Percentiles rank a stretch among this genome's conserved stretches.
phyloP scores from a whole-genome alignment of 2,329 filamentous ascomycete genomes.

The Aspergillus awamori region DNA sequence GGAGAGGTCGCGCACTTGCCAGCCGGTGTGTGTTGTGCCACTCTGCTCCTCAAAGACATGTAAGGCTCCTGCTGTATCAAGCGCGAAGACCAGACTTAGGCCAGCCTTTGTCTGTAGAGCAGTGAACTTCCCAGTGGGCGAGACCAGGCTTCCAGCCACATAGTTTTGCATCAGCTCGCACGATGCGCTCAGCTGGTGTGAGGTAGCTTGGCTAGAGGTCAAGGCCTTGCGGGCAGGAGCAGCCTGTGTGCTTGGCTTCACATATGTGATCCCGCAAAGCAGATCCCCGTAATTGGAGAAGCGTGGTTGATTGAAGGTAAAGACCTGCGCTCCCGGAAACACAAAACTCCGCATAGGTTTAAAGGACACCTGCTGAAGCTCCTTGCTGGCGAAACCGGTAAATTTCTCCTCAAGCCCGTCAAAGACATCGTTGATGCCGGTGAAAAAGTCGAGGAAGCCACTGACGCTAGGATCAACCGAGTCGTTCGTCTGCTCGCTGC shows the following conservation, averaged over 20 bases:
- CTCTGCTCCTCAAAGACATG: conserved; percentile 12
- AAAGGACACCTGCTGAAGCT: neutral
- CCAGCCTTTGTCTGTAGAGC: conserved; percentile 10
- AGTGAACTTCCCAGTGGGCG: conserved; percentile 4
- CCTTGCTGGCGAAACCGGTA: neutral
- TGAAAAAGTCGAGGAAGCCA: neutral
- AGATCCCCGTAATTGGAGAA: conserved; percentile 13
- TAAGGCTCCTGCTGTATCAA: conserved; percentile 2
- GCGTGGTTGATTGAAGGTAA: conserved; percentile 7
- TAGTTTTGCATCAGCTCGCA: conserved; percentile 14
- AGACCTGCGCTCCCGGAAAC: conserved; percentile 11
- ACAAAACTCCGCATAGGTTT: conserved; percentile 10
- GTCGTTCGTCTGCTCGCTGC: neutral
- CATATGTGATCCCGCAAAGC: conserved; percentile 9
- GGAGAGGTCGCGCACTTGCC: conserved; percentile 7
- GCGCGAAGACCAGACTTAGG: conserved; percentile 2
- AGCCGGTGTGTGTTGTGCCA: neutral
- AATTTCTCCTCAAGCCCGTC: neutral
- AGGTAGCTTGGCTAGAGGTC: too few species aligned
- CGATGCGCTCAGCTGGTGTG: neutral
- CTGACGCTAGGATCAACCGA: neutral
- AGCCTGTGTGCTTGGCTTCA: neutral
- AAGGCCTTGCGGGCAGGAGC: neutral
- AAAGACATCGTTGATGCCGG: neutral
- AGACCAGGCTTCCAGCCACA: conserved; percentile 5